Evolutionary conservation across 2,329 filamentous ascomycete genomes (phyloP).

Genomic region (Colletotrichum tropicicola): DNA sequence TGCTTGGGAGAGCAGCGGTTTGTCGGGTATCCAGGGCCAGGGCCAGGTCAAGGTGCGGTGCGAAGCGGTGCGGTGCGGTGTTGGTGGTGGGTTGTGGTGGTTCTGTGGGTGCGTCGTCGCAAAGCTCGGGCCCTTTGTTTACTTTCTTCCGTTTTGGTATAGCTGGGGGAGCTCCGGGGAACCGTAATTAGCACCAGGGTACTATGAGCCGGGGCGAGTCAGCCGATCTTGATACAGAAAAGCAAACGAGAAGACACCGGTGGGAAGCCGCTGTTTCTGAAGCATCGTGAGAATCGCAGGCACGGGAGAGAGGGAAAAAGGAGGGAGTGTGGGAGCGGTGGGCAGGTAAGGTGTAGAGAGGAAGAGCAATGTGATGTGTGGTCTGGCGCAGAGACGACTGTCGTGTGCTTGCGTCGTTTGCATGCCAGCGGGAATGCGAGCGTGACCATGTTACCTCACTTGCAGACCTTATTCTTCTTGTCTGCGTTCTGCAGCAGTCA

Average conservation of each 20-base stretch:
- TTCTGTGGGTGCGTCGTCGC: constrained; percentile 27
- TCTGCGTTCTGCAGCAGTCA: not conserved
- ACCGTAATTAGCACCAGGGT: constrained; percentile 29
- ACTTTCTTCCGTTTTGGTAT: constrained; percentile 49
- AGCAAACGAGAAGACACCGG: constrained; percentile 23
- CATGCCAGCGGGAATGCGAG: constrained; percentile 22
- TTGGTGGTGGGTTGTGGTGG: constrained; percentile 35
- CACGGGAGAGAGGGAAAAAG: not conserved
- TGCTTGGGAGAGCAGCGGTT: constrained; percentile 22
- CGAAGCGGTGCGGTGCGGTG: constrained; percentile 17
- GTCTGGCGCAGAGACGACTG: not conserved
- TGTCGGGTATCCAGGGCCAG: constrained; percentile 17
- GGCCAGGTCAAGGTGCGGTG: constrained; percentile 14
- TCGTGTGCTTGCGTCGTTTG: constrained; percentile 27
- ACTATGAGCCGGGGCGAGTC: constrained; percentile 28
- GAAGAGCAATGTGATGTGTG: constrained; percentile 17
- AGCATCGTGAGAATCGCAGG: constrained; percentile 34
- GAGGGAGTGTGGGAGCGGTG: not conserved
- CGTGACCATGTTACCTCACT: constrained; percentile 14
- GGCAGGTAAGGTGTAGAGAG: not conserved
- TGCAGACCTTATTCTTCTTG: not conserved
- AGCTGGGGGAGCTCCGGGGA: constrained; percentile 36
- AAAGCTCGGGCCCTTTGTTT: constrained; percentile 50
- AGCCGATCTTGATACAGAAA: constrained; percentile 29
- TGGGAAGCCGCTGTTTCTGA: constrained; percentile 27